These are phyloP conservation scores for Protostelium mycophagum DNA, from an alignment of 78 protist species.

Conservation along the genomic window DNA sequence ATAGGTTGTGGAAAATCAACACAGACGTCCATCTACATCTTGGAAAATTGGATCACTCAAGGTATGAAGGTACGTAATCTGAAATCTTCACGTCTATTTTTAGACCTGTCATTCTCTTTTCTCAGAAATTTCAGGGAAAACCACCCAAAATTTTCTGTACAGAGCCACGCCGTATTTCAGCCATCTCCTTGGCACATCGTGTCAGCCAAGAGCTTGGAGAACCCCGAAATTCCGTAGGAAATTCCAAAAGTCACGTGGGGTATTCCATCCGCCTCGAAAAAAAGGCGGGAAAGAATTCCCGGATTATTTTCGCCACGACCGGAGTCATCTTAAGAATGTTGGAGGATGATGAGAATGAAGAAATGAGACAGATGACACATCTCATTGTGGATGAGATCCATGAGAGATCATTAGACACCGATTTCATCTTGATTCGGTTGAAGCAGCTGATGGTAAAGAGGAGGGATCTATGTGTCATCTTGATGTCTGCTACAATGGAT, in stretches of 20 bases:
- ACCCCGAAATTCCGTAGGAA: constrained; percentile 10
- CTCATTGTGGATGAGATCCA: constrained; percentile 69
- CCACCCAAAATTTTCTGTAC: constrained; percentile 65
- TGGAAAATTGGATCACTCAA: constrained; percentile 31
- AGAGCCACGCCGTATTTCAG: constrained; percentile 94
- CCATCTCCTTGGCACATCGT: constrained; percentile 80
- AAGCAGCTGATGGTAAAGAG: constrained; percentile 16
- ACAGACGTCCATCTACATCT: constrained; percentile 80
- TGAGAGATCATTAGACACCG: constrained; percentile 49
- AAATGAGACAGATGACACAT: constrained; percentile 25
- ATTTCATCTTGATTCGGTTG: constrained; percentile 43
- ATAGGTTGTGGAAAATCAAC: constrained; percentile 95
- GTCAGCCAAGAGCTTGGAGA: constrained; percentile 71
- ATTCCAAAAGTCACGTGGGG: constrained; percentile 53
- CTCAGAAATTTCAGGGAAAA: constrained; percentile 8
- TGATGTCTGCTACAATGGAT: constrained; percentile 88
- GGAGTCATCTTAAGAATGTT: constrained; percentile 49
- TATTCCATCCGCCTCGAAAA: constrained; percentile 70
- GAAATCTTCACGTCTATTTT: too few relatives aligned
- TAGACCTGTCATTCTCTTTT: too few relatives aligned
- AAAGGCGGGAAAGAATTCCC: constrained; percentile 18
- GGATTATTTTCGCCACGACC: constrained; percentile 82
- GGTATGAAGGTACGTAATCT: too few relatives aligned
- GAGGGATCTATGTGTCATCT: constrained; percentile 47
- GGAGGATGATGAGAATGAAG: not conserved